Evolutionary conservation across 2,329 filamentous ascomycete species (phyloP).

Genomic region (Didymella exigua): DNA sequence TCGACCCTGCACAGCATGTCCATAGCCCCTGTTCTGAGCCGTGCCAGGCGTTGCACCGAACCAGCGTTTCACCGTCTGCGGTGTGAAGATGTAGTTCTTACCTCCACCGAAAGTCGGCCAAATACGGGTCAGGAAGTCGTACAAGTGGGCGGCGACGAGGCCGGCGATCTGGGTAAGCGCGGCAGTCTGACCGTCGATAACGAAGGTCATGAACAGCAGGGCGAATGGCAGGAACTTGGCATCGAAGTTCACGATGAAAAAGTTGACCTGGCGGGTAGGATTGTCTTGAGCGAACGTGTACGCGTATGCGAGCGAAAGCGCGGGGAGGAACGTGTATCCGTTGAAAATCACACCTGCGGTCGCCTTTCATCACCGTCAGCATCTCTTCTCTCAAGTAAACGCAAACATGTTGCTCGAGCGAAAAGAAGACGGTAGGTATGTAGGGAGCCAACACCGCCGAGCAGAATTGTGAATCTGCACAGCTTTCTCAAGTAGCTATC

Average conservation of each 20-base stretch:
- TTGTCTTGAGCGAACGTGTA: conserved; percentile 90
- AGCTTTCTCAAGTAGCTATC: conserved; percentile 59
- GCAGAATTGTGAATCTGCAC: conserved; percentile 60
- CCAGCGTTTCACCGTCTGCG: conserved; percentile 70
- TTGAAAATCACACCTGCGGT: conserved; percentile 61
- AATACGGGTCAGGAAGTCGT: conserved; percentile 85
- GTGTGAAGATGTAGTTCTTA: conserved; percentile 75
- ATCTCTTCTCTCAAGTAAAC: conserved; percentile 20
- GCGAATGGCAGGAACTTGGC: conserved; percentile 80
- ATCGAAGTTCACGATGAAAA: conserved; percentile 83
- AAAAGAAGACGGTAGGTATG: conserved; percentile 50
- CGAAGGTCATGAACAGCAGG: conserved; percentile 75
- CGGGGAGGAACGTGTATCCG: conserved; percentile 57
- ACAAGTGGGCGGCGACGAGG: conserved; percentile 85
- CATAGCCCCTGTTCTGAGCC: conserved; percentile 60
- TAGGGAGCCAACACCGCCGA: conserved; percentile 69
- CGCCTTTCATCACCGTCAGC: conserved; percentile 52
- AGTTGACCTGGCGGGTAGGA: conserved; percentile 73
- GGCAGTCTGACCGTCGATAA: conserved; percentile 65
- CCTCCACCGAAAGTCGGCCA: conserved; percentile 91
- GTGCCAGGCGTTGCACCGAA: conserved; percentile 60
- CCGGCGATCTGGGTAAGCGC: conserved; percentile 73
- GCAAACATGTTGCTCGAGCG: conserved; percentile 14
- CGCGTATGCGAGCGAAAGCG: conserved; percentile 76
- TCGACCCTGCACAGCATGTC: conserved; percentile 61